Conservation (phyloP, 345 rosid genomes). For the Kandelia obovata region DNA sequence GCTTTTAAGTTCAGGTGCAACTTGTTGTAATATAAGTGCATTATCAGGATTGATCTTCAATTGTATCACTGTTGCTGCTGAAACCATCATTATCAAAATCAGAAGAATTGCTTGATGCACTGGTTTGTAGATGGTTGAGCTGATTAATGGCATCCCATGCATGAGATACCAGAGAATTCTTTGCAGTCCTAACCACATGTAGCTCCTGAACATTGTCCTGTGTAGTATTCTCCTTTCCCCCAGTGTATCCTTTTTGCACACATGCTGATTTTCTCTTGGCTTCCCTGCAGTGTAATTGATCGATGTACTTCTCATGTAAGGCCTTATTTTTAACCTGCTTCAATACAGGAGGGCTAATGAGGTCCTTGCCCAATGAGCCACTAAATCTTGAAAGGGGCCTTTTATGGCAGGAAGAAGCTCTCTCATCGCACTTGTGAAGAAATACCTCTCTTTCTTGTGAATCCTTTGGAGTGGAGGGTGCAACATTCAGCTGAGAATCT, state of each 20-base stretch:
- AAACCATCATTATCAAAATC: conserved; percentile 31
- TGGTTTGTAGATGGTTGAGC: conserved; percentile 40
- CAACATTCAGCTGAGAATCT: conserved; percentile 15
- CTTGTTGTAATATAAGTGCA: neutral
- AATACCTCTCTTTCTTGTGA: conserved; percentile 33
- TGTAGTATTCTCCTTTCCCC: conserved; percentile 44
- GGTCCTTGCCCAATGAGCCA: conserved; percentile 21
- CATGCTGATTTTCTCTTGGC: conserved; percentile 61
- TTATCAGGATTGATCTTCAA: conserved; percentile 17
- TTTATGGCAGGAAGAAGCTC: conserved; percentile 34
- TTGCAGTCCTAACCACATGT: conserved; percentile 52
- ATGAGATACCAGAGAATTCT: conserved; percentile 44
- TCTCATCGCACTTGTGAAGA: conserved; percentile 38
- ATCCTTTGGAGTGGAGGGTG: conserved; percentile 46
- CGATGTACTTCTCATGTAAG: conserved; percentile 78
- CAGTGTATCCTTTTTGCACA: conserved; percentile 15
- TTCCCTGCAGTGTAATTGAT: conserved; percentile 68
- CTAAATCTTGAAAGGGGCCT: conserved; percentile 39
- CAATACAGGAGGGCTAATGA: conserved; percentile 60
- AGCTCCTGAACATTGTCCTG: conserved; percentile 23
- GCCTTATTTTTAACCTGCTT: conserved; percentile 62
- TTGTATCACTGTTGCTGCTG: conserved; percentile 34
- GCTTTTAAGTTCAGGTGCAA: neutral
- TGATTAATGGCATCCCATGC: conserved; percentile 61
- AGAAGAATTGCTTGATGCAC: conserved; percentile 26